phyloP scores from a whole-genome alignment of 176 grass and related monocot species.

The Echinochloa phyllopogon region DNA sequence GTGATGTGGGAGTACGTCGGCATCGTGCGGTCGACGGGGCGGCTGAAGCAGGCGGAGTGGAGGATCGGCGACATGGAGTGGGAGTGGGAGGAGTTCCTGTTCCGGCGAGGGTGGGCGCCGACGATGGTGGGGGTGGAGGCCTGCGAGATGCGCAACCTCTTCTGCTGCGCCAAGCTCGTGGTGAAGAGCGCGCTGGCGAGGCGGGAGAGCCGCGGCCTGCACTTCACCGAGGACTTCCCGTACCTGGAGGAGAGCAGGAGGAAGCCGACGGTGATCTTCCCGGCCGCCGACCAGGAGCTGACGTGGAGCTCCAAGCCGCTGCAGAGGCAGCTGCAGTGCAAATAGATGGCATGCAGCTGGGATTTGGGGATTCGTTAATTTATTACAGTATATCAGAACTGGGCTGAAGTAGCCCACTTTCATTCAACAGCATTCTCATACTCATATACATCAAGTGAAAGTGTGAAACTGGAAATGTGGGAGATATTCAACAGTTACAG shows the following conservation, averaged over 20 bases:
- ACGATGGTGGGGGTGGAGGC: slow-evolving; percentile 81
- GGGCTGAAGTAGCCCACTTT: slow-evolving; percentile 15
- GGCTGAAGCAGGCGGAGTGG: slow-evolving; percentile 91
- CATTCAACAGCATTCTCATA: not conserved
- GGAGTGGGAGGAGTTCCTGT: slow-evolving; percentile 86
- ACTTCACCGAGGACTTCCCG: slow-evolving; percentile 95
- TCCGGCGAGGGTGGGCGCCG: slow-evolving; percentile 73
- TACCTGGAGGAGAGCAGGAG: slow-evolving; percentile 93
- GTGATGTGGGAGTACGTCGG: slow-evolving; percentile 97
- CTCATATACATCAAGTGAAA: slow-evolving; percentile 1
- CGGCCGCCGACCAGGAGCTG: slow-evolving; percentile 62
- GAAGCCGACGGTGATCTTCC: slow-evolving; percentile 93
- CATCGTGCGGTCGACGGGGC: slow-evolving; percentile 84
- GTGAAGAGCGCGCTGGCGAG: slow-evolving; percentile 86
- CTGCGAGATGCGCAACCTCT: slow-evolving; percentile 93
- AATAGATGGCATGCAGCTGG: slow-evolving; percentile 35
- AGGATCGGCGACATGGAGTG: slow-evolving; percentile 87
- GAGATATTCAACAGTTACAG: not conserved
- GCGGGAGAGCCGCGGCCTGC: slow-evolving; percentile 83
- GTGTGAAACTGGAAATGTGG: slow-evolving; percentile 25
- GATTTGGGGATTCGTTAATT: slow-evolving; percentile 1
- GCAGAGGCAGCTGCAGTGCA: slow-evolving; percentile 79
- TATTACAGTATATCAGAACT: not conserved
- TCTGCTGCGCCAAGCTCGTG: slow-evolving; percentile 87
- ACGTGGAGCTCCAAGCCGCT: slow-evolving; percentile 93